Evolutionary conservation across 345 rosid genomes (phyloP).

Genomic region (Syzygium aromaticum): DNA sequence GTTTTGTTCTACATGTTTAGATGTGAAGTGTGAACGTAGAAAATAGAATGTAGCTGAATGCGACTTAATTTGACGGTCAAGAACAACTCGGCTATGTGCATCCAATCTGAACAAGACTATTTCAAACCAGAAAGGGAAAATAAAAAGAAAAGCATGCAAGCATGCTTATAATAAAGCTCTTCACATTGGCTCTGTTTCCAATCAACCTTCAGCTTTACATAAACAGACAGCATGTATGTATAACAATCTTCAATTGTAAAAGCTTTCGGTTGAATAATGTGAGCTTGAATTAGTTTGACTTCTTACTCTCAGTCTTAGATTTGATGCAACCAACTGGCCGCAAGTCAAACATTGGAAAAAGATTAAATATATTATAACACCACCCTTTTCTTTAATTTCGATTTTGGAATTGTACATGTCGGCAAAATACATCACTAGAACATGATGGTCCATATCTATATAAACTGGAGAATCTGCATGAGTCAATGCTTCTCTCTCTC

Average conservation of each 20-base stretch:
- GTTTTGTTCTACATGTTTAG: neutral
- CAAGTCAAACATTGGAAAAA: neutral
- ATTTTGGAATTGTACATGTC: neutral
- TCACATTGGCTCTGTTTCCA: neutral
- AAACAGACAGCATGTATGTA: neutral
- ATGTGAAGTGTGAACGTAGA: neutral
- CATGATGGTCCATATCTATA: neutral
- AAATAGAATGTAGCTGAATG: neutral
- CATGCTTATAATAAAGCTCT: neutral
- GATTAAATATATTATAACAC: neutral
- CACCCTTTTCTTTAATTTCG: neutral
- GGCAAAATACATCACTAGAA: neutral
- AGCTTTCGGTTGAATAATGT: neutral
- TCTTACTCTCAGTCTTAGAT: neutral
- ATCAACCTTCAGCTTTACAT: neutral
- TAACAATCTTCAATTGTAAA: neutral
- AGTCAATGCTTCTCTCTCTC: neutral
- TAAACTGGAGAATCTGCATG: neutral
- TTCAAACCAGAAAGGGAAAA: neutral
- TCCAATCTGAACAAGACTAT: neutral
- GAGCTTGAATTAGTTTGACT: neutral
- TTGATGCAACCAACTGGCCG: neutral
- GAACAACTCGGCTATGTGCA: neutral
- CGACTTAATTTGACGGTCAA: neutral
- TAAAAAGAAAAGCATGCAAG: neutral